Conservation (phyloP, 805 yeast genomes). For the Yarrowia sp. region DNA sequence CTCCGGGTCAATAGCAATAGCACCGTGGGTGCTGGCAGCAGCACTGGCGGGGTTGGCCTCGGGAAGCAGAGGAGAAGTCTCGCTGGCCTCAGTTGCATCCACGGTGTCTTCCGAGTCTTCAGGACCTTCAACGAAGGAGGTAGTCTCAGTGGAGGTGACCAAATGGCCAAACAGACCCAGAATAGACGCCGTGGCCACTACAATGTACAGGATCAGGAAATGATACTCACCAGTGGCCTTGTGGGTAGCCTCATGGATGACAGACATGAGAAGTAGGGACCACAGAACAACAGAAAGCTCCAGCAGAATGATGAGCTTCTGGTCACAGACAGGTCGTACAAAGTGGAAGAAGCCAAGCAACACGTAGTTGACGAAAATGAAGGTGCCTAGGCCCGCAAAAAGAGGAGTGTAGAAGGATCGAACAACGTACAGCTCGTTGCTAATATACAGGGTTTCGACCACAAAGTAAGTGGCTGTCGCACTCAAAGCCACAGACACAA, state of each 20-base stretch:
- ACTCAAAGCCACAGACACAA: background rate
- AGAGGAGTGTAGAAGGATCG: slow-evolving; percentile 50
- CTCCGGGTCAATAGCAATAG: background rate
- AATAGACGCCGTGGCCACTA: slow-evolving; percentile 41
- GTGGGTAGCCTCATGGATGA: slow-evolving; percentile 47
- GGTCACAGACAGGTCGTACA: slow-evolving; percentile 51
- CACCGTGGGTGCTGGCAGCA: background rate
- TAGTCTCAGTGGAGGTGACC: background rate
- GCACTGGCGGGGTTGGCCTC: slow-evolving; percentile 21
- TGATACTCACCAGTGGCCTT: slow-evolving; percentile 50
- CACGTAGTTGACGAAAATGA: slow-evolving; percentile 54
- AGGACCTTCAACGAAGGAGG: background rate
- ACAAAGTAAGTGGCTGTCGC: slow-evolving; percentile 36
- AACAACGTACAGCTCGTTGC: slow-evolving; percentile 52
- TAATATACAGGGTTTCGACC: slow-evolving; percentile 42
- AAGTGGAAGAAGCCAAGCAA: slow-evolving; percentile 48
- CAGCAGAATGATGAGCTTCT: slow-evolving; percentile 54
- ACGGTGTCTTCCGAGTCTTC: background rate
- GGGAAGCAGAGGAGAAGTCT: slow-evolving; percentile 19
- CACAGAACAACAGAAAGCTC: slow-evolving; percentile 58
- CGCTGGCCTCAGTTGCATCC: background rate
- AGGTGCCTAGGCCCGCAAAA: slow-evolving; percentile 46
- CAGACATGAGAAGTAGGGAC: slow-evolving; percentile 51
- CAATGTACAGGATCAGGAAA: slow-evolving; percentile 40
- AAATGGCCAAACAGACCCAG: slow-evolving; percentile 47